A percentile compares a stretch with the other conserved stretches of the same genome.
Evolutionary conservation across 2,329 filamentous ascomycete genomes (phyloP).

Genomic region (Malbranchea zuffiana): DNA sequence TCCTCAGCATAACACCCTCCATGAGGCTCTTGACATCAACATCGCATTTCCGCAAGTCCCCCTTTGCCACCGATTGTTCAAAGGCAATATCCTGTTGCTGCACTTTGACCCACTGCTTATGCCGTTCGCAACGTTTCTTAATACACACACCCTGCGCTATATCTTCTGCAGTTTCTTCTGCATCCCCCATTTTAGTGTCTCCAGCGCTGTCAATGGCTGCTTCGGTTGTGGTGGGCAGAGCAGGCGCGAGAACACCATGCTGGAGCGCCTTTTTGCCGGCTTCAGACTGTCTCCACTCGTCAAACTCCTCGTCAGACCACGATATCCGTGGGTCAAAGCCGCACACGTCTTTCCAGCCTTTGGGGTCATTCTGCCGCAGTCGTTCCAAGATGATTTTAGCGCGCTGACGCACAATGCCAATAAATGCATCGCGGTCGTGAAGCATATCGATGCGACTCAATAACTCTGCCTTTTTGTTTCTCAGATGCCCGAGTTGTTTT

Average conservation of each 20-base stretch:
- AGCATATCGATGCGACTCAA: constrained; percentile 30
- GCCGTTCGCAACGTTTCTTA: constrained; percentile 39
- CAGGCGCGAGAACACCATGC: constrained; percentile 27
- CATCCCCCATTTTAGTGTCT: constrained; percentile 28
- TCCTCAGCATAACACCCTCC: constrained; percentile 35
- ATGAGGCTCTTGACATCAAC: constrained; percentile 32
- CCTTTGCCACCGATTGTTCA: constrained; percentile 31
- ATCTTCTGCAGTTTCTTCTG: constrained; percentile 19
- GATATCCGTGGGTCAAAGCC: constrained; percentile 38
- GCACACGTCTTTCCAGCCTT: constrained; percentile 40
- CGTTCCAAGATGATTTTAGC: constrained; percentile 34
- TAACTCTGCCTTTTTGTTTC: constrained; percentile 14
- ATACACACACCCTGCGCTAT: constrained; percentile 35
- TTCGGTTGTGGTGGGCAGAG: constrained; percentile 18
- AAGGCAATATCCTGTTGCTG: constrained; percentile 37
- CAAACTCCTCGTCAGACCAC: constrained; percentile 40
- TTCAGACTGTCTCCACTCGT: constrained; percentile 34
- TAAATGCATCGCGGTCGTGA: constrained; percentile 31
- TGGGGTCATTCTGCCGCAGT: constrained; percentile 35
- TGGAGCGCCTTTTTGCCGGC: constrained; percentile 30
- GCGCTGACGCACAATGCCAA: constrained; percentile 33
- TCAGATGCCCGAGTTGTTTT: constrained; percentile 11
- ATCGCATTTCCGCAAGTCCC: constrained; percentile 31
- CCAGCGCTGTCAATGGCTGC: constrained; percentile 24
- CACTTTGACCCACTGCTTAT: constrained; percentile 39